Conservation (phyloP, 805 yeast genomes). For the Pichia exigua region DNA sequence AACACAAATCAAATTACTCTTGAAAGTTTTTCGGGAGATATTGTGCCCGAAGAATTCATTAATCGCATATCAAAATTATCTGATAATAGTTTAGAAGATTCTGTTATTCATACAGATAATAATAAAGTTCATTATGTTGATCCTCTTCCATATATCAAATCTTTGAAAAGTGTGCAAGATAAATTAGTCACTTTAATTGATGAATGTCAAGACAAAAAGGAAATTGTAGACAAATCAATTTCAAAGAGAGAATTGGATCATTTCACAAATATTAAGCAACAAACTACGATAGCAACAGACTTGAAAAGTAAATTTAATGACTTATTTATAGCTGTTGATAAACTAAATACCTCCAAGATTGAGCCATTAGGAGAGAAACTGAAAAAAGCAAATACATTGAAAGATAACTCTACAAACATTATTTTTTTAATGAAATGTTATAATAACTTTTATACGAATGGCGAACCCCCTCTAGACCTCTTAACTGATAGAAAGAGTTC, state of each 20-base stretch:
- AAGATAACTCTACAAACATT: constrained; percentile 65
- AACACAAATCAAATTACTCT: constrained; percentile 17
- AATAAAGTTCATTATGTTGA: constrained; percentile 32
- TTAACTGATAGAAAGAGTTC: constrained; percentile 31
- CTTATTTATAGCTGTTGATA: constrained; percentile 46
- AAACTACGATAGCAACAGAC: constrained; percentile 36
- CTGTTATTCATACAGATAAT: constrained; percentile 3
- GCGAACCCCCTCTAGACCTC: constrained; percentile 45
- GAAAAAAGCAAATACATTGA: constrained; percentile 58
- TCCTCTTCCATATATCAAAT: constrained; percentile 90
- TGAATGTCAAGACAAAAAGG: constrained; percentile 45
- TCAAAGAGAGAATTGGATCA: constrained; percentile 57
- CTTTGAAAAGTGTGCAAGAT: constrained; percentile 77
- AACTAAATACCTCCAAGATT: constrained; percentile 45
- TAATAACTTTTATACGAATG: constrained; percentile 61
- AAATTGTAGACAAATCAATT: constrained; percentile 48
- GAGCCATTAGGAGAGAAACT: constrained; percentile 65
- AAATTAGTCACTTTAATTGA: constrained; percentile 57
- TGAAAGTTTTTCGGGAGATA: constrained; percentile 59
- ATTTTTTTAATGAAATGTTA: constrained; percentile 70
- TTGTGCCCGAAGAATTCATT: constrained; percentile 71
- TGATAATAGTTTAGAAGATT: constrained; percentile 1
- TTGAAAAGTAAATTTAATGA: constrained; percentile 40
- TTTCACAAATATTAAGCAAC: constrained; percentile 52
- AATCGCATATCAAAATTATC: constrained; percentile 54